Evolutionary conservation across 345 rosid species (phyloP).

Genomic region (Erucastrum elatum): DNA sequence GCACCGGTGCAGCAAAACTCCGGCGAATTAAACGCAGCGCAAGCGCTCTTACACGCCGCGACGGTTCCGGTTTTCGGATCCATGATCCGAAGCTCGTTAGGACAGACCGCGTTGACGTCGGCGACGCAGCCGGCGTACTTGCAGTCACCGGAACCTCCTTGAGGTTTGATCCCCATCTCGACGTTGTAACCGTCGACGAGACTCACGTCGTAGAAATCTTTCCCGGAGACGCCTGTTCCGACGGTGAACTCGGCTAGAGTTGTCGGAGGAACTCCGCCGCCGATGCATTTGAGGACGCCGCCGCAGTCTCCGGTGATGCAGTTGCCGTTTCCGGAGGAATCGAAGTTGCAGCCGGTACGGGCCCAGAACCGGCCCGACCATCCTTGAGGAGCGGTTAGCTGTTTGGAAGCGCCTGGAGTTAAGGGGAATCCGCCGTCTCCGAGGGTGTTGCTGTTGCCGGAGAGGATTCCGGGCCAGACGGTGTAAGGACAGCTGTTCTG

Average conservation of each 20-base stretch:
- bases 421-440: constrained; percentile 75
- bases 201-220: constrained; percentile 88
- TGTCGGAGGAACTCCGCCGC: constrained; percentile 81
- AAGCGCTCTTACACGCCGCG: constrained; percentile 91
- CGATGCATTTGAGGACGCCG: constrained; percentile 61
- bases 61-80: constrained; percentile 47
- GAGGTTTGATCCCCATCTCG: constrained; percentile 64
- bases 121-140: constrained; percentile 76
- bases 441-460: constrained; percentile 60
- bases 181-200: constrained; percentile 94
- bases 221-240: constrained; percentile 40
- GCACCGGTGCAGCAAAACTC: constrained; percentile 83
- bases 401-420: constrained; percentile 53
- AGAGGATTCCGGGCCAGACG: constrained; percentile 88
- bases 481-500: constrained; percentile 68
- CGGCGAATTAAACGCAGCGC: constrained; percentile 73
- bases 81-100: constrained; percentile 55
- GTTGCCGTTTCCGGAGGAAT: constrained; percentile 60
- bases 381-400: constrained; percentile 60
- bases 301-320: constrained; percentile 90
- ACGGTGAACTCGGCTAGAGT: constrained; percentile 75
- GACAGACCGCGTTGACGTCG: constrained; percentile 71
- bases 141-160: constrained; percentile 72
- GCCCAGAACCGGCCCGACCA: constrained; percentile 97
- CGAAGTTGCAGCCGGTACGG: constrained; percentile 80